A percentile compares a stretch with the other conserved stretches of the same genome.
Evolutionary conservation across 2,329 filamentous ascomycete genomes (phyloP).

Genomic region (Colletotrichum falcatum): DNA sequence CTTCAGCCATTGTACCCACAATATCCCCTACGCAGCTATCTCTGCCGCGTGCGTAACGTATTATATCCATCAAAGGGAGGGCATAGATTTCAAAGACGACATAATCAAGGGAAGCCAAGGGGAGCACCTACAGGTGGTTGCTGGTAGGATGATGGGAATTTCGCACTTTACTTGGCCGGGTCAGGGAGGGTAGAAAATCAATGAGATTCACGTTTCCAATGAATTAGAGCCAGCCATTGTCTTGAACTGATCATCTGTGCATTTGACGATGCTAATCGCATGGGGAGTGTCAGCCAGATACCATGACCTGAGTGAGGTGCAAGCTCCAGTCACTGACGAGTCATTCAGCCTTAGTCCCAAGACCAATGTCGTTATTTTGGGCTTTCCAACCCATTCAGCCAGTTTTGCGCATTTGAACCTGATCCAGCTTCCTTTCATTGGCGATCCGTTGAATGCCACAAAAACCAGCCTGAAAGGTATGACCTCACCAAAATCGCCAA

Average conservation of each 20-base stretch:
- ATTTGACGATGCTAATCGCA: neutral
- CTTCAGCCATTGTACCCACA: slow-evolving; percentile 26
- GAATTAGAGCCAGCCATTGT: neutral
- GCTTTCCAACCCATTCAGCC: neutral
- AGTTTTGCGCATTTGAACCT: neutral
- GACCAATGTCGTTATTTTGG: slow-evolving; percentile 25
- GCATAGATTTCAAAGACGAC: slow-evolving; percentile 37
- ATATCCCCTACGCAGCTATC: slow-evolving; percentile 27
- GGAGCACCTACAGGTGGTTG: slow-evolving; percentile 15
- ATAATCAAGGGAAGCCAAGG: slow-evolving; percentile 38
- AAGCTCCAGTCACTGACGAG: slow-evolving; percentile 7
- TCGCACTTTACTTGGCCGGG: slow-evolving; percentile 30
- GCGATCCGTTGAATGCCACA: neutral
- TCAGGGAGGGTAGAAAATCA: slow-evolving; percentile 37
- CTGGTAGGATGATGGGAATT: slow-evolving; percentile 34
- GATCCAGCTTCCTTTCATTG: too few relatives aligned
- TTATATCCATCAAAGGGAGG: slow-evolving; percentile 40
- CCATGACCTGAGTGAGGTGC: neutral
- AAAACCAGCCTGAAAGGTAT: neutral
- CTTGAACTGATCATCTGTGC: neutral
- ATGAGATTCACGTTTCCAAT: slow-evolving; percentile 39
- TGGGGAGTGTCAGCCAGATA: too few relatives aligned
- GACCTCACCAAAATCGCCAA: neutral
- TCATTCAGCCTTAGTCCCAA: slow-evolving; percentile 13
- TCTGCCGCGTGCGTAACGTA: slow-evolving; percentile 27